Evolutionary conservation across 257 asterid species (phyloP), one percentile per base, ranked within the genome.

Genomic region (Petunia secreta): DNA sequence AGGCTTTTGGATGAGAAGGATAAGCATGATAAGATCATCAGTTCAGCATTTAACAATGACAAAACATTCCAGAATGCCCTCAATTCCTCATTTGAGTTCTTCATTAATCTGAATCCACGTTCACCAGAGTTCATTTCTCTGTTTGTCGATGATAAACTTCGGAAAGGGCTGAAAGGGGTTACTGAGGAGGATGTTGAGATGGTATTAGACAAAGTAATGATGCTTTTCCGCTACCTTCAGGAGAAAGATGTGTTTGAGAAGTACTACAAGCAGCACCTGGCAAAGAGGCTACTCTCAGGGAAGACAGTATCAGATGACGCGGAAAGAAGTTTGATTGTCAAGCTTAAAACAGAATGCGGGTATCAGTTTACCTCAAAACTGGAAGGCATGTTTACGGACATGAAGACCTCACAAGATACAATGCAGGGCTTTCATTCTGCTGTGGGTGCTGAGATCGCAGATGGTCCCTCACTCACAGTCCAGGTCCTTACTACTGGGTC

Each of bases 291-390:
- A 7, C 87, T 84, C 69, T 84, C 87, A 3, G 84, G 84, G 34
- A 84, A 84, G 81, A 84, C 85, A 0, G 74, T 77, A 52, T 78
- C 85, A n/a, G 85, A 84, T 43, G 87, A 84, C n/a, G 83, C 85
- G 0, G 87, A 84, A 55, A 77, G 87, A 78, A 77, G 85, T 73
- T 71, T 84, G 75, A 84, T 84, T 5, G 81, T 84, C 46, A 84
- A 84, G 85, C 85, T 84, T 14, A 81, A 84, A 81, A 84, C 87
- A 16, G 85, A 84, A 79, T 84, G 87, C 25, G 87, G 87, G 71
- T 84, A 84, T 59, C 87, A 84, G 75, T 84, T 84, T 16, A 84
- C 87, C 13, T 84, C 85, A 52, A 84, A 84, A 65, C 79, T 84
- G 77, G 87, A 84, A 81, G 85, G 85, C 39, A 84, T 84, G 87